Base-by-base conservation (phyloP, 2,329 filamentous ascomycete species). In the Pezicula rhizophila region DNA sequence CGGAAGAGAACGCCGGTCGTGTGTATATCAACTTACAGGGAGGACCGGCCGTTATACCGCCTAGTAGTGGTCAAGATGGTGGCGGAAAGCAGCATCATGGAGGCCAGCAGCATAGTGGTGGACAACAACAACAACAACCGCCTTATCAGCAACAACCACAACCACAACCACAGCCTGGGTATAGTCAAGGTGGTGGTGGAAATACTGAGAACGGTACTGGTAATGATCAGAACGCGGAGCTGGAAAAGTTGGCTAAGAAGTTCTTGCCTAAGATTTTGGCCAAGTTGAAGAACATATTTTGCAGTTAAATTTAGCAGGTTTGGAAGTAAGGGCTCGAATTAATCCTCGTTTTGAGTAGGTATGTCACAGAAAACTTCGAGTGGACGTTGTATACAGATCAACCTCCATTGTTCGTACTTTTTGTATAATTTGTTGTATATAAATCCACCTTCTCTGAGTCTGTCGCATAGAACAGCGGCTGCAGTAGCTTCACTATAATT, bases 11-110 rank as follows among this genome's bases (percentile, higher is more conserved):
- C 59, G 86, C 85, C 8, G 93, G 93, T 1, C 74, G 90, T 14
- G 91, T 99, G 38, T 96, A 89, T 64, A 81, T 97, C 53, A 87
- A 96, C 64, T 73, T 97, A 55, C 81, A 85, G 57, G 89, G 90
- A 48, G 87, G 84, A 11, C 73, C 80, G 43, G 82, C 80, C 3
- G 63, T 69, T 11, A 69, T 78, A 33, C 68, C 77, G 37, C 68
- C 72, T 40, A 62, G 65, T 45, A 68, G 74, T 38, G 72, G 76
- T 35, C 71, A 7, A 10, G 28, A 75, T 48, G 65, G 63, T 45
- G 67, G 71, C n/a, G 69, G 70, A 34, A 55, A 61, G 43, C 55
- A 56, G 46, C 53, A 66, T 15, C 60, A 63, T 25, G 59, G 59
- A 23, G 54, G 62, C 11, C 58, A 68, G 39, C 64, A 70, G 26